Evolutionary conservation across 768 basidiomycete genomes (phyloP).

Genomic region (Rhodotorula taiwanensis): DNA sequence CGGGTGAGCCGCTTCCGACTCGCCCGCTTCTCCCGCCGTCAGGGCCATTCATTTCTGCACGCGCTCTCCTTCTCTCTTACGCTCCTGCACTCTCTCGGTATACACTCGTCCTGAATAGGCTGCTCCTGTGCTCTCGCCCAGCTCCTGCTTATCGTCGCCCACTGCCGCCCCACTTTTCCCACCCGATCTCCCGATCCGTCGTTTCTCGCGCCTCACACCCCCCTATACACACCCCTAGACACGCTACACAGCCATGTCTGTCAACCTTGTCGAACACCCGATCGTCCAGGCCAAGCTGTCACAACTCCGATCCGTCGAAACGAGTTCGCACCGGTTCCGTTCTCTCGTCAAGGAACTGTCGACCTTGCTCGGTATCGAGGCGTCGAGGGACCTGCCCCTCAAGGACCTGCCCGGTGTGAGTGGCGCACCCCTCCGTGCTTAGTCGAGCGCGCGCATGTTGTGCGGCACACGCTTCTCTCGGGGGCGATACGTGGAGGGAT

Average conservation of each 20-base stretch:
- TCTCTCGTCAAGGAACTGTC: constrained; percentile 53
- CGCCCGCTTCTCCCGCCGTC: not conserved
- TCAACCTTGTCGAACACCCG: constrained; percentile 24
- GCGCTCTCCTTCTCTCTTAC: not conserved
- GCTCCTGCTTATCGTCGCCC: not conserved
- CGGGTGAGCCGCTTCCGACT: not conserved
- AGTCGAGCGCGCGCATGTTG: too few relatives aligned
- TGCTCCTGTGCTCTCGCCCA: not conserved
- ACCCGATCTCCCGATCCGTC: not conserved
- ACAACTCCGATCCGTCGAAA: constrained; percentile 28
- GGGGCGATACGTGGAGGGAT: too few relatives aligned
- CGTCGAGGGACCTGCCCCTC: constrained; percentile 62
- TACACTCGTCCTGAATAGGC: not conserved
- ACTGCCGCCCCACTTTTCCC: not conserved
- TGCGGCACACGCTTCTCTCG: too few relatives aligned
- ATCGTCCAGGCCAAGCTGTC: constrained; percentile 32
- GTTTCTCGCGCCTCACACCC: not conserved
- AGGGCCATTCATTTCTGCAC: not conserved
- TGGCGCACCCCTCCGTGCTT: not conserved
- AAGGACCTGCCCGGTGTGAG: constrained; percentile 61
- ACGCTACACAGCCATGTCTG: not conserved
- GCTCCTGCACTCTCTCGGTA: too few relatives aligned
- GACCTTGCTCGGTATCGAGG: constrained; percentile 73
- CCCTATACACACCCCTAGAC: too few relatives aligned
- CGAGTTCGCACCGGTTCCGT: constrained; percentile 31